Conservation (phyloP, 2,329 filamentous ascomycete species). For the Aspergillus chevalieri region DNA sequence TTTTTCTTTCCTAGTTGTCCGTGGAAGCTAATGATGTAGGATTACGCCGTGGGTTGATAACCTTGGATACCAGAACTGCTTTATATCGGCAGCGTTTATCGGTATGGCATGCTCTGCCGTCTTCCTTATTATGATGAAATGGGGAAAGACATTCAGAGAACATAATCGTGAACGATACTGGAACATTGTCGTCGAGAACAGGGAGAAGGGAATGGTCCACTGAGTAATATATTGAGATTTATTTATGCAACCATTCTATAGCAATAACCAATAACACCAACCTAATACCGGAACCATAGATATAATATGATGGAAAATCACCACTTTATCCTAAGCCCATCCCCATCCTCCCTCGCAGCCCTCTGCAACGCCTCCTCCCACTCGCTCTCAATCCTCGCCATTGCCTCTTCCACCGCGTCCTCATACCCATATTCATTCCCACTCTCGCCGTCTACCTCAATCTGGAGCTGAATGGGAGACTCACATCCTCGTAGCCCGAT, state of each 20-base stretch:
- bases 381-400: constrained; percentile 20
- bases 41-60: constrained; percentile 44
- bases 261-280: too few species aligned
- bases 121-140: constrained; percentile 37
- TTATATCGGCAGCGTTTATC: constrained; percentile 36
- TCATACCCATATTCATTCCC: background rate
- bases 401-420: constrained; percentile 11
- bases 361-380: constrained; percentile 23
- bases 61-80: constrained; percentile 42
- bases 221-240: constrained; percentile 6
- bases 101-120: constrained; percentile 31
- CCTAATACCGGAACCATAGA: background rate
- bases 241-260: background rate
- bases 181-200: constrained; percentile 29
- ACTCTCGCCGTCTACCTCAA: background rate
- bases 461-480: constrained; percentile 11
- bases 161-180: constrained; percentile 33
- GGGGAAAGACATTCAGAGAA: constrained; percentile 31
- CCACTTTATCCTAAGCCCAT: background rate
- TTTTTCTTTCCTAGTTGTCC: background rate
- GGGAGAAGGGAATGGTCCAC: constrained; percentile 28
- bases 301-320: background rate
- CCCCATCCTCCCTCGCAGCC: constrained; percentile 18
- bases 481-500: constrained; percentile 37
- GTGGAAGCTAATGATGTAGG: constrained; percentile 10